Percentiles rank a stretch among this genome's conserved stretches.
Conservation (phyloP, 441 rosid genomes). For the Euphorbia celastroides region DNA sequence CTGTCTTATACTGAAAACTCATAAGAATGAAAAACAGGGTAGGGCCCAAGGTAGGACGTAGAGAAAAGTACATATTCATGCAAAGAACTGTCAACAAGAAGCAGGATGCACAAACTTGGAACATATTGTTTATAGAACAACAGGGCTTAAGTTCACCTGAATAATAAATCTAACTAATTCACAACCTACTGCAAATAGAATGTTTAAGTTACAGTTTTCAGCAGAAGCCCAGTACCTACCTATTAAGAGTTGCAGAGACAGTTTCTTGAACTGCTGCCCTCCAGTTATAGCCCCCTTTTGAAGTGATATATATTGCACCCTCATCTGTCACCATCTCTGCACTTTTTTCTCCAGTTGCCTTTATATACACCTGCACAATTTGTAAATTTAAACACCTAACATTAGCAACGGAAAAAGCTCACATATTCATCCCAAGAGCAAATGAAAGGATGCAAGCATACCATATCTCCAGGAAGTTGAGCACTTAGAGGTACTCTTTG, state of each 20-base stretch:
- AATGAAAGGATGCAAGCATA: constrained; percentile 13
- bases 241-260: constrained; percentile 93
- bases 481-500: constrained; percentile 76
- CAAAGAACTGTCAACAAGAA: background rate
- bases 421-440: background rate
- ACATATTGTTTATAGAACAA: background rate
- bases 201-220: background rate
- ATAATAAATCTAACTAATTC: background rate
- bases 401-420: background rate
- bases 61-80: background rate
- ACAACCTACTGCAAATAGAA: constrained; percentile 6
- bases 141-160: background rate
- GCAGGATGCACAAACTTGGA: background rate
- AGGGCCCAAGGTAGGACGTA: background rate
- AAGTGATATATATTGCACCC: constrained; percentile 90
- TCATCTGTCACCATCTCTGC: constrained; percentile 96
- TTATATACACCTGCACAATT: constrained; percentile 64
- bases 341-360: constrained; percentile 87
- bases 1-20: too few species aligned
- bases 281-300: constrained; percentile 90
- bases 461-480: constrained; percentile 96
- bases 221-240: constrained; percentile 60
- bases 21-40: too few species aligned
- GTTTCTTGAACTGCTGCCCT: constrained; percentile 93
- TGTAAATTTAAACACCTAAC: constrained; percentile 4